Evolutionary conservation across 441 rosid genomes (phyloP).

Genomic region (Monsonia emarginata): DNA sequence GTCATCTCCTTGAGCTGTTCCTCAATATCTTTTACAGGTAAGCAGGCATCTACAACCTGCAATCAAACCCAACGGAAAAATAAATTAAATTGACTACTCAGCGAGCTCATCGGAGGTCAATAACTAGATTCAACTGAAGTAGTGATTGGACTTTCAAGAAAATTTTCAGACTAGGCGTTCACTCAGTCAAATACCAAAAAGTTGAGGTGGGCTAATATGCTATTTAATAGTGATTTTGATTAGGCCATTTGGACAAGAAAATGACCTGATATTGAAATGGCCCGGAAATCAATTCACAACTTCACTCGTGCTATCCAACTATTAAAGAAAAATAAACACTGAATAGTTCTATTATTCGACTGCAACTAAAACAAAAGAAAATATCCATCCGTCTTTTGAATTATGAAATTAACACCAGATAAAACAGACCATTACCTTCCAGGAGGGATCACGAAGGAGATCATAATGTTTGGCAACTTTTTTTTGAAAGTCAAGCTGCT

Average conservation of each 20-base stretch:
- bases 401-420: neutral
- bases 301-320: too few relatives aligned
- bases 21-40: constrained; percentile 46
- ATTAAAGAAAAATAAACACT: too few relatives aligned
- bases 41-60: constrained; percentile 54
- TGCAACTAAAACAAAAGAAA: too few relatives aligned
- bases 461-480: constrained; percentile 56
- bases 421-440: constrained; percentile 45
- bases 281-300: too few relatives aligned
- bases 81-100: neutral
- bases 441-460: constrained; percentile 55
- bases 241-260: too few relatives aligned
- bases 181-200: neutral
- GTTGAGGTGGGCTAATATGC: neutral
- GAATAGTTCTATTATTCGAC: too few relatives aligned
- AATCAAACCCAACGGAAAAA: constrained; percentile 8
- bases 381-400: neutral
- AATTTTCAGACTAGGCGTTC: too few relatives aligned
- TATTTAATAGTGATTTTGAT: too few relatives aligned
- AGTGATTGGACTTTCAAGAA: too few relatives aligned
- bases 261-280: too few relatives aligned
- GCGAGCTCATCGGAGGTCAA: neutral
- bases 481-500: constrained; percentile 67
- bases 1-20: constrained; percentile 41
- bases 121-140: neutral